A percentile compares a stretch with the other conserved stretches of the same genome.
Evolutionary conservation across 1,139 yeast genomes (phyloP).

Genomic region (Scheffersomyces insectosa): DNA sequence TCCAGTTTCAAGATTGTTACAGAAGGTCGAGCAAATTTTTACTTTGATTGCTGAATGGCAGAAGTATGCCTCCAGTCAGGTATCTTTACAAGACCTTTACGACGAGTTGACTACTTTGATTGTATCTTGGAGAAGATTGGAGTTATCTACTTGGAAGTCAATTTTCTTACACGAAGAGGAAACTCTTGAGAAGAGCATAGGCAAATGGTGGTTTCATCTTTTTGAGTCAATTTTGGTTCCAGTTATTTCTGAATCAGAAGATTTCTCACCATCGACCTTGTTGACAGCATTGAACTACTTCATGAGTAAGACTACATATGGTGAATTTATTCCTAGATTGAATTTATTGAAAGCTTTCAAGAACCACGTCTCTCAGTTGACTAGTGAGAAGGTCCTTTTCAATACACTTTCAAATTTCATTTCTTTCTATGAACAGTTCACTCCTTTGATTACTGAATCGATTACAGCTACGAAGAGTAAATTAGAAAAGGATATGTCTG

Average conservation of each 20-base stretch:
- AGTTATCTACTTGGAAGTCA: conserved; percentile 81
- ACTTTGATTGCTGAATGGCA: conserved; percentile 90
- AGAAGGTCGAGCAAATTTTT: conserved; percentile 84
- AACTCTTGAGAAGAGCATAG: conserved; percentile 50
- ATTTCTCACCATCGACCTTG: conserved; percentile 36
- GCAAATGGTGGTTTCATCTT: conserved; percentile 90
- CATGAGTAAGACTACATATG: conserved; percentile 71
- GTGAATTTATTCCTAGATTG: conserved; percentile 67
- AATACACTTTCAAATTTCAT: conserved; percentile 63
- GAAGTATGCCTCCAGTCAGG: conserved; percentile 81
- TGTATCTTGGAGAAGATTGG: conserved; percentile 88
- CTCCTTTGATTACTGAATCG: conserved; percentile 44
- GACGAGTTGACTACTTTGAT: conserved; percentile 65
- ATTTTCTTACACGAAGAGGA: conserved; percentile 69
- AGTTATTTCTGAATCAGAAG: conserved; percentile 30
- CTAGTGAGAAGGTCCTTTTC: conserved; percentile 19
- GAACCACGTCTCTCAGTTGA: conserved; percentile 40
- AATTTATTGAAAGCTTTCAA: conserved; percentile 62
- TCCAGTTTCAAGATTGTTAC: conserved; percentile 77
- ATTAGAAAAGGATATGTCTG: conserved; percentile 78
- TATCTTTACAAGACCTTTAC: conserved; percentile 58
- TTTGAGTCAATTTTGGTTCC: conserved; percentile 74
- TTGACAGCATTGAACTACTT: conserved; percentile 76
- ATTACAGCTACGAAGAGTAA: conserved; percentile 48
- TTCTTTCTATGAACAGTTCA: conserved; percentile 67